Conservation (phyloP, 2,329 filamentous ascomycete genomes). For the Botrytis deweyae region DNA sequence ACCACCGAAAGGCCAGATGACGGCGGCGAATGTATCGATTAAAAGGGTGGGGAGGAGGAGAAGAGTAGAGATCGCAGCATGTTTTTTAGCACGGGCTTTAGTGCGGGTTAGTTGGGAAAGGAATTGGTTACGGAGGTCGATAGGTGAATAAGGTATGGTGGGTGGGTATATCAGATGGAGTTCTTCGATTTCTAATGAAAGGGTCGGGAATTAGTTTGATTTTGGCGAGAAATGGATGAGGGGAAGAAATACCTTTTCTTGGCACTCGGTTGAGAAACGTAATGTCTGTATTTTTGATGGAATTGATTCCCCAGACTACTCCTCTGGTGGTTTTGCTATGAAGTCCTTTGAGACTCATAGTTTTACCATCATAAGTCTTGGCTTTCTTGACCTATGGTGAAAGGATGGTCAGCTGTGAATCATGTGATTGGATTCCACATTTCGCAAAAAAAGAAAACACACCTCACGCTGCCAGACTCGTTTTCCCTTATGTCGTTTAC, state of each 20-base stretch:
- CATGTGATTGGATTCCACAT: background rate
- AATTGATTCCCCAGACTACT: constrained; percentile 21
- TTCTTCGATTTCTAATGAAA: constrained; percentile 2
- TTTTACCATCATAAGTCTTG: constrained; percentile 26
- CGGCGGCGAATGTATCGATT: constrained; percentile 30
- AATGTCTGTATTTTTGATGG: constrained; percentile 26
- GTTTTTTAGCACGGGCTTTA: background rate
- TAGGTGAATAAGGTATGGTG: background rate
- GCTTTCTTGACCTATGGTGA: constrained; percentile 24
- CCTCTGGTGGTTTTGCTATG: constrained; percentile 25
- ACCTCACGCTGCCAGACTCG: constrained; percentile 26
- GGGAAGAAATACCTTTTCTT: constrained; percentile 19
- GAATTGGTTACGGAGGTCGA: constrained; percentile 1
- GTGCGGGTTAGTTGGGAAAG: background rate
- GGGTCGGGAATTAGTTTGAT: background rate
- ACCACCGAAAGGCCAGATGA: constrained; percentile 40
- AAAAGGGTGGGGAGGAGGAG: constrained; percentile 10
- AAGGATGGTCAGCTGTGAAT: background rate
- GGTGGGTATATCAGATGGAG: background rate
- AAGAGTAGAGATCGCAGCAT: constrained; percentile 3
- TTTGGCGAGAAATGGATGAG: background rate
- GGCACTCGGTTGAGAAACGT: constrained; percentile 24
- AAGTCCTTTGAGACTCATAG: constrained; percentile 20
- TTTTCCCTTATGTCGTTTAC: constrained; percentile 18
- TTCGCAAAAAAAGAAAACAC: background rate